Base-by-base conservation (phyloP, 441 rosid species). In the Oxalis stricta region DNA sequence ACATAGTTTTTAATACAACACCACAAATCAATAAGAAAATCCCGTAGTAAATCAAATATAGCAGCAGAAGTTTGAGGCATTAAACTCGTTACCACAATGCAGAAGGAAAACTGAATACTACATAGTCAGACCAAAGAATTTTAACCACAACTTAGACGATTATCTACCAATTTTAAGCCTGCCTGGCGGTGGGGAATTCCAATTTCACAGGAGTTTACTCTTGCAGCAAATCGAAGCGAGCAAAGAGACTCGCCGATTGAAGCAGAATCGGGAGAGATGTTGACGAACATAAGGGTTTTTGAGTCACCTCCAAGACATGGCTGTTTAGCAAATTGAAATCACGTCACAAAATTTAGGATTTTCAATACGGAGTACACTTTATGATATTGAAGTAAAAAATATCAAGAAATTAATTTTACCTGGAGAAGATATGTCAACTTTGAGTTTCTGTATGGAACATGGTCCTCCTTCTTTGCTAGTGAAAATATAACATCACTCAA, bases 301-400 rank as follows among this genome's bases (percentile, higher is more conserved):
- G 99, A 92, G 26, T 92, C 95, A 1, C 99, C 97, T 5, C 99
- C 99, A 17, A 92, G 65, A 44, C 95, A 92, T n/a, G 99, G 97
- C 97, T 92, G 99, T 43, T 61, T 39, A 50, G 11, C 33, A 22
- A 55, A 33, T 13, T 2, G 51, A 36, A 32, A n/a, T 46, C 15
- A 33, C 46, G 35, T 46, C 35, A 39, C 26, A 37, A 46, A n/a
- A 33, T 24, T 16, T n/a, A n/a, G n/a, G n/a, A n/a, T n/a, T n/a
- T n/a, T n/a, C n/a, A n/a, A n/a, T n/a, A n/a, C n/a, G n/a, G n/a
- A n/a, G n/a, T n/a, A n/a, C n/a, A n/a, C n/a, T n/a, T n/a, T n/a
- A n/a, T n/a, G n/a, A n/a, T n/a, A n/a, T n/a, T 38, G 32, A 7
- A 50, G 32, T 18, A 41, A 37, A 16, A 33, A 2, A 7, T 21